Evolutionary conservation across 2,329 filamentous ascomycete genomes (phyloP).

Genomic region (Colletotrichum eleusines): DNA sequence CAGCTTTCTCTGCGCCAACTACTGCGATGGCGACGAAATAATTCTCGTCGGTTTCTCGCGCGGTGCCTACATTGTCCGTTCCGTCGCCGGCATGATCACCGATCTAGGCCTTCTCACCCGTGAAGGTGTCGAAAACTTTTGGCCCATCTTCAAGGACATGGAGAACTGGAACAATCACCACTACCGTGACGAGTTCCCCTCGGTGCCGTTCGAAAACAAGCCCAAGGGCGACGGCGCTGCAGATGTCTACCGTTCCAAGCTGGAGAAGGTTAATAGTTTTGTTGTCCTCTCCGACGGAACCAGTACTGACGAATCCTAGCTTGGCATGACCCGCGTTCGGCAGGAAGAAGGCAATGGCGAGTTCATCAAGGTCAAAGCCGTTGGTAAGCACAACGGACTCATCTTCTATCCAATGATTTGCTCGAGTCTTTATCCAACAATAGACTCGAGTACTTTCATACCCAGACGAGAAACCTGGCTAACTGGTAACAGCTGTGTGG

Average conservation of each 20-base stretch:
- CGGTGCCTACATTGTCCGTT: slow-evolving; percentile 70
- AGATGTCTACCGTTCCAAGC: slow-evolving; percentile 56
- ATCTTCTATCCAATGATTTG: too few relatives aligned
- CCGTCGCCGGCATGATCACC: slow-evolving; percentile 65
- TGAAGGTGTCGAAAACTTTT: slow-evolving; percentile 66
- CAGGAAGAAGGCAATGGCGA: slow-evolving; percentile 52
- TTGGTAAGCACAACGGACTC: slow-evolving; percentile 48
- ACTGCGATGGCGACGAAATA: slow-evolving; percentile 68
- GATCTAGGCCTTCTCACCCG: slow-evolving; percentile 65
- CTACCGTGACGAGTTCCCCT: slow-evolving; percentile 62
- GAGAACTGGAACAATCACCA: slow-evolving; percentile 62
- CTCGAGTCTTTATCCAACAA: too few relatives aligned
- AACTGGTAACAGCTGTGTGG: slow-evolving; percentile 51
- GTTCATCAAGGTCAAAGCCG: slow-evolving; percentile 61
- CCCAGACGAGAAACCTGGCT: slow-evolving; percentile 41
- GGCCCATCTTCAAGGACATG: slow-evolving; percentile 68
- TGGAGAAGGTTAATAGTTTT: slow-evolving; percentile 57
- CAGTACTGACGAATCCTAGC: not conserved
- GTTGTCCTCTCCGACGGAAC: not conserved
- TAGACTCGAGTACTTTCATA: too few relatives aligned
- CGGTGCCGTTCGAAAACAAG: slow-evolving; percentile 61
- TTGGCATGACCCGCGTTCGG: slow-evolving; percentile 56
- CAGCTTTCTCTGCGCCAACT: slow-evolving; percentile 72
- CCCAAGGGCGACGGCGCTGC: slow-evolving; percentile 59
- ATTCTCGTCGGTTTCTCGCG: slow-evolving; percentile 69